Conservation (phyloP, 441 rosid species). For the Codiaeum variegatum region DNA sequence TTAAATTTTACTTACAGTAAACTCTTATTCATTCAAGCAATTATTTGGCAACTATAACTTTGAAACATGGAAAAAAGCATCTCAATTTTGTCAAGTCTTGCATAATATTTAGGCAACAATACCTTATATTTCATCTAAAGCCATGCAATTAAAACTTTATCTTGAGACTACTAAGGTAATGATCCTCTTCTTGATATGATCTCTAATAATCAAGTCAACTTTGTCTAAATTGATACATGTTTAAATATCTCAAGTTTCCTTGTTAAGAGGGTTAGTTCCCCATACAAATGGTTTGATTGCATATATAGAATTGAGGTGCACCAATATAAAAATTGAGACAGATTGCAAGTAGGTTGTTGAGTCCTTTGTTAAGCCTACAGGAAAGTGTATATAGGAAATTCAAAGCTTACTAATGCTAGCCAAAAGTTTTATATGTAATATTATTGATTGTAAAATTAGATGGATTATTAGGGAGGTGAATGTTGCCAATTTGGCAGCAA, state of each 20-base stretch:
- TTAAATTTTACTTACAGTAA: slow-evolving; percentile 50
- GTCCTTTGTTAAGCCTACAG: too few species aligned
- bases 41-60: slow-evolving; percentile 57
- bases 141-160: slow-evolving; percentile 67
- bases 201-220: slow-evolving; percentile 2
- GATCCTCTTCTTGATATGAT: slow-evolving; percentile 24
- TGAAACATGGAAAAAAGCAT: slow-evolving; percentile 48
- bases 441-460: too few species aligned
- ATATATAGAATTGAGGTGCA: too few species aligned
- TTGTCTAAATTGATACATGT: slow-evolving; percentile 22
- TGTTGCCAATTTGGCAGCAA: too few species aligned
- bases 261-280: slow-evolving; percentile 69
- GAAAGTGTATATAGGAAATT: too few species aligned
- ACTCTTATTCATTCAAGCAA: slow-evolving; percentile 80
- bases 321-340: too few species aligned
- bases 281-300: slow-evolving; percentile 69
- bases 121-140: slow-evolving; percentile 55
- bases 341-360: too few species aligned
- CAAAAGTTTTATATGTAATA: too few species aligned
- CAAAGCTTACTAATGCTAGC: too few species aligned
- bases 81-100: slow-evolving; percentile 67
- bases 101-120: slow-evolving; percentile 78
- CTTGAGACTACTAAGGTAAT: slow-evolving; percentile 84
- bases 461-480: too few species aligned
- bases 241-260: slow-evolving; percentile 54